Percentiles rank a stretch among this genome's conserved stretches.
These are phyloP conservation scores for Penicillium salamii DNA, from an alignment of 495 filamentous ascomycete species.

Conservation along the genomic window DNA sequence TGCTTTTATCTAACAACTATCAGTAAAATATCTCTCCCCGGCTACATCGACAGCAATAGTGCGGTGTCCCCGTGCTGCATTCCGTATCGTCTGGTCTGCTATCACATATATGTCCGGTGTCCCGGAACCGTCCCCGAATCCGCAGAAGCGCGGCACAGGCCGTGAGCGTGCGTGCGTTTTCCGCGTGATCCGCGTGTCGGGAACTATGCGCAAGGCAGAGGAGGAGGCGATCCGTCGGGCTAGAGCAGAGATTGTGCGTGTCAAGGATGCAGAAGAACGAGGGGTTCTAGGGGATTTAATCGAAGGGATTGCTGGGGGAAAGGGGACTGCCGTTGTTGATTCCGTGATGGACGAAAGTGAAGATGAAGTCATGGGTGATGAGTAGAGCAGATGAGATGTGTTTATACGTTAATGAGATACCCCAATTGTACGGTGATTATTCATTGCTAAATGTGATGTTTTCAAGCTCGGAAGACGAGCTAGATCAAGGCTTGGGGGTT, in stretches of 20 bases:
- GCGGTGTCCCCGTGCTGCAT: slow-evolving; percentile 71
- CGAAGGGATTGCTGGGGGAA: slow-evolving; percentile 16
- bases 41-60: slow-evolving; percentile 95
- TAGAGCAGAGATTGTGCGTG: slow-evolving; percentile 63
- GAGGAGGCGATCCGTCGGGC: slow-evolving; percentile 81
- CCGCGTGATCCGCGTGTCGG: slow-evolving; percentile 85
- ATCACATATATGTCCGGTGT: slow-evolving; percentile 77
- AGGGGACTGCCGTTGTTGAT: slow-evolving; percentile 21
- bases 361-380: slow-evolving; percentile 47
- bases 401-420: slow-evolving; percentile 32
- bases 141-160: slow-evolving; percentile 34
- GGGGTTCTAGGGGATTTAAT: slow-evolving; percentile 40
- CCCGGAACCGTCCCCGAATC: slow-evolving; percentile 35
- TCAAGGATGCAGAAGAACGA: slow-evolving; percentile 45
- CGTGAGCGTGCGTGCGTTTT: slow-evolving; percentile 62
- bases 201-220: slow-evolving; percentile 89
- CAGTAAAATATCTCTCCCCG: slow-evolving; percentile 88
- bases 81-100: slow-evolving; percentile 84
- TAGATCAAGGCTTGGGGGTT: too few relatives aligned
- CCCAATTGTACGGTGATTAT: slow-evolving; percentile 9
- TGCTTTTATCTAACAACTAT: not conserved
- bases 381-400: not conserved
- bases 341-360: slow-evolving; percentile 42
- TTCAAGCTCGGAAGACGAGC: not conserved
- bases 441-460: not conserved